Base-by-base conservation (phyloP, 257 asterid genomes). In the Solanum rostratum region DNA sequence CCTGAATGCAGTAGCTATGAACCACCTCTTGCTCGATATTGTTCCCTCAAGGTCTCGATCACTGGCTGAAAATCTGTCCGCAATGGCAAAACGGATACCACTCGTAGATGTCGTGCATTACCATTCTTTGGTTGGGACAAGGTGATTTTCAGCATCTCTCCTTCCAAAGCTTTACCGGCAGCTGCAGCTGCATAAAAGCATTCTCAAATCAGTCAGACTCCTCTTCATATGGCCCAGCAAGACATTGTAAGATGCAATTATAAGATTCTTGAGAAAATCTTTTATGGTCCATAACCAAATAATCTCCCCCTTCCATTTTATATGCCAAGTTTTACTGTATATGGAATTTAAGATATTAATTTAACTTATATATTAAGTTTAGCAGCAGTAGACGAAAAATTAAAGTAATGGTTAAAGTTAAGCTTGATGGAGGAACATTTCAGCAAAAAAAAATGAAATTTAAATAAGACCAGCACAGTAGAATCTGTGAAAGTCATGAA, bases 81-180 rank as follows among this genome's bases (percentile, higher is more conserved):
- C 87, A 94, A 88, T 13, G 99, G 98, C 81, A 88, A 86, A 71
- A 96, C 94, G 29, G 98, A 92, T 37, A 84, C 90, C 86, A 93
- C 98, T 52, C 98, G 93, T 37, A 89, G 86, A 90, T 96, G 95
- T 85, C 90, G 98, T 57, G 97, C 97, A 87, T 93, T 92, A 41
- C 97, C 97, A 55, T 91, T 96, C 91, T 90, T 93, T 1, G 99
- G 97, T 68, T 90, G 92, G 83, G 99, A 88, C 85, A 96, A 83
- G 20, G 93, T 91, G 82, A 96, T 91, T n/a, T 87, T 91, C 70
- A 93, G 80, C 93, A 96, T 94, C 89, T 94, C 97, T 49, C 98
- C 98, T 83, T 92, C 93, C 85, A 96, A 91, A 86, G 89, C 91
- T 88, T 90, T 85, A 84, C 94, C 88, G 4, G 93, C 94, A 43